Evolutionary conservation across 352 stramenopile species (phyloP).

Genomic region (Blastocystis sp.): DNA sequence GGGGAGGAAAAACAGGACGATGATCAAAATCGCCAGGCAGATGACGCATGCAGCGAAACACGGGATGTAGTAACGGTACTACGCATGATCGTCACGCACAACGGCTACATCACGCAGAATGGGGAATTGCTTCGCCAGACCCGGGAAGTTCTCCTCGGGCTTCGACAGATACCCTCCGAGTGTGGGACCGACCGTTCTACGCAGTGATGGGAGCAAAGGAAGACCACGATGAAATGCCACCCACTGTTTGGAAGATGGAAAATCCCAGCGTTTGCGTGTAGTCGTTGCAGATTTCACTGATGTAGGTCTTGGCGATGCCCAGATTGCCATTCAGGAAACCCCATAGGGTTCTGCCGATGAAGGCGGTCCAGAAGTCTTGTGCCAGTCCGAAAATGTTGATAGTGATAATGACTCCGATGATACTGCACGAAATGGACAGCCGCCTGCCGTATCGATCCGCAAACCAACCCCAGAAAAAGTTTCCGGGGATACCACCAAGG

Average conservation of each 20-base stretch:
- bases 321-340: conserved; percentile 68
- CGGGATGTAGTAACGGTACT: conserved; percentile 69
- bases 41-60: conserved; percentile 59
- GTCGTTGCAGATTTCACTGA: conserved; percentile 70
- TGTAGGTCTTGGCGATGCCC: conserved; percentile 68
- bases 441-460: conserved; percentile 51
- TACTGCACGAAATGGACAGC: conserved; percentile 36
- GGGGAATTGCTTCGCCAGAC: conserved; percentile 19
- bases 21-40: conserved; percentile 29
- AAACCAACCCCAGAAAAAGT: conserved; percentile 70
- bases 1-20: conserved; percentile 60
- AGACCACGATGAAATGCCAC: conserved; percentile 42
- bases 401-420: conserved; percentile 59
- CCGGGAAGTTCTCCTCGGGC: conserved; percentile 66
- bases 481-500: conserved; percentile 60
- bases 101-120: conserved; percentile 41
- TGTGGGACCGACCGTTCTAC: conserved; percentile 60
- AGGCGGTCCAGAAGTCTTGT: conserved; percentile 20
- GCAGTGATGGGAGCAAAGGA: not conserved
- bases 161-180: conserved; percentile 54
- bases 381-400: conserved; percentile 67
- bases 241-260: conserved; percentile 61
- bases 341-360: conserved; percentile 45
- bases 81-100: not conserved
- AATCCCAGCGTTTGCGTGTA: conserved; percentile 68